A percentile compares a stretch with the other conserved stretches of the same genome.
phyloP scores from a whole-genome alignment of 2,329 filamentous ascomycete genomes.

The Exserohilum rostratum region DNA sequence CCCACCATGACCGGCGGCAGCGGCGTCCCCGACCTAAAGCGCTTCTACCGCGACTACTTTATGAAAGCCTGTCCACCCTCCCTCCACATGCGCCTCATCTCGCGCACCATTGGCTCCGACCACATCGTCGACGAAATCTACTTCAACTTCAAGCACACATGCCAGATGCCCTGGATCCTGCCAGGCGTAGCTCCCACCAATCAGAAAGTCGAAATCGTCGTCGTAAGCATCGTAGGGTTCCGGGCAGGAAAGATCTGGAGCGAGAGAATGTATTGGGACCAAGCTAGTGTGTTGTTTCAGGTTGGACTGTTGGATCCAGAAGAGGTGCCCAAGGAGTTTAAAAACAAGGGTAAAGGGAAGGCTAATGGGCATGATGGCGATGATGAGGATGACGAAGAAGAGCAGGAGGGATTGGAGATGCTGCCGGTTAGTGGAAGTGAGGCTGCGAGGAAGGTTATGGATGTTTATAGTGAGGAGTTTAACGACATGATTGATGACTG shows the following conservation, averaged over 20 bases:
- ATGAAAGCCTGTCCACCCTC: conserved; percentile 55
- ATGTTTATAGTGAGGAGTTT: conserved; percentile 50
- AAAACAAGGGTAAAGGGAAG: not conserved
- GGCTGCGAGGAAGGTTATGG: conserved; percentile 55
- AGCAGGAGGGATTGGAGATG: conserved; percentile 51
- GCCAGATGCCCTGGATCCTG: conserved; percentile 64
- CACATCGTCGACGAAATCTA: conserved; percentile 67
- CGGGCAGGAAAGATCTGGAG: conserved; percentile 60
- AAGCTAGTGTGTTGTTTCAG: conserved; percentile 65
- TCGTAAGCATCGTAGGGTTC: conserved; percentile 63
- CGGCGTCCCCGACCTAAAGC: conserved; percentile 50
- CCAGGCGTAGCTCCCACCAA: conserved; percentile 64
- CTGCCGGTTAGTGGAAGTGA: conserved; percentile 56
- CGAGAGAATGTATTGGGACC: conserved; percentile 68
- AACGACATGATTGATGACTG: conserved; percentile 57
- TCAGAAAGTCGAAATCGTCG: conserved; percentile 61
- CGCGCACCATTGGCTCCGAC: conserved; percentile 63
- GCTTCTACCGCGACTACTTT: conserved; percentile 65
- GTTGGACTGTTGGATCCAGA: conserved; percentile 62
- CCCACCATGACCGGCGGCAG: conserved; percentile 56
- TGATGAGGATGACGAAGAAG: conserved; percentile 51
- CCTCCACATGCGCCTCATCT: conserved; percentile 60
- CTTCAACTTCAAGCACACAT: conserved; percentile 62
- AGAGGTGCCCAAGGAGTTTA: conserved; percentile 55
- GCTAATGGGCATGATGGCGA: conserved; percentile 39